Percentiles rank a stretch among this genome's conserved stretches.
phyloP scores from a whole-genome alignment of 345 rosid genomes.

The Camelina laxa region DNA sequence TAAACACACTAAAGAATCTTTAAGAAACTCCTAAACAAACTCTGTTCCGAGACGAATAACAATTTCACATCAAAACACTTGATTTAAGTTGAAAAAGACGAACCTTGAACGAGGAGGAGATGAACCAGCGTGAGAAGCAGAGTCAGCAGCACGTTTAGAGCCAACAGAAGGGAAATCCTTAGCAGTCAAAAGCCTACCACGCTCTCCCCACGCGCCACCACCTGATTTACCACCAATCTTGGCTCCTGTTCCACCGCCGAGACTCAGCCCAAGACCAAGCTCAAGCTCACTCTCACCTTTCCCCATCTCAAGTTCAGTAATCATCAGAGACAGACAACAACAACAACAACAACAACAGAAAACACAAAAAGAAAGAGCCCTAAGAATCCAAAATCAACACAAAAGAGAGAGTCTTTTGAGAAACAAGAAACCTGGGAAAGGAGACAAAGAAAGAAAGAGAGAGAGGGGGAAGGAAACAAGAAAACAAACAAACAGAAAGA shows the following conservation, averaged over 20 bases:
- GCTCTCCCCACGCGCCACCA: constrained; percentile 63
- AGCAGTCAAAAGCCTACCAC: constrained; percentile 79
- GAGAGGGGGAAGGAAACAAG: constrained; percentile 28
- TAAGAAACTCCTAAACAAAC: neutral
- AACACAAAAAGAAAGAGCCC: constrained; percentile 16
- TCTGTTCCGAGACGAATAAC: constrained; percentile 23
- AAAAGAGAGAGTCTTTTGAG: constrained; percentile 20
- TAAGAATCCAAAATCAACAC: constrained; percentile 3
- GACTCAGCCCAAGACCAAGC: constrained; percentile 72
- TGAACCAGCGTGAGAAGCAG: constrained; percentile 62
- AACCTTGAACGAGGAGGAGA: constrained; percentile 74
- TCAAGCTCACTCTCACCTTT: constrained; percentile 66
- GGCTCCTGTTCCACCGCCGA: constrained; percentile 56
- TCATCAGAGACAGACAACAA: constrained; percentile 45
- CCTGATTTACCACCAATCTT: constrained; percentile 49
- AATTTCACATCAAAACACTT: constrained; percentile 22
- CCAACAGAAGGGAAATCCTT: constrained; percentile 74
- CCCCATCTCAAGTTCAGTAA: constrained; percentile 51
- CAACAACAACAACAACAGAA: constrained; percentile 17
- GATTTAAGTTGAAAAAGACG: neutral
- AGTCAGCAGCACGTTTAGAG: constrained; percentile 73
- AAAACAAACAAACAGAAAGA: constrained; percentile 40
- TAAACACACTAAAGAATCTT: constrained; percentile 1
- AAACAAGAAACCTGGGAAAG: constrained; percentile 31
- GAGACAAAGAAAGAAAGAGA: constrained; percentile 28